phyloP scores from a whole-genome alignment of 1,284 basidiomycete genomes.

The Malassezia globosa region DNA sequence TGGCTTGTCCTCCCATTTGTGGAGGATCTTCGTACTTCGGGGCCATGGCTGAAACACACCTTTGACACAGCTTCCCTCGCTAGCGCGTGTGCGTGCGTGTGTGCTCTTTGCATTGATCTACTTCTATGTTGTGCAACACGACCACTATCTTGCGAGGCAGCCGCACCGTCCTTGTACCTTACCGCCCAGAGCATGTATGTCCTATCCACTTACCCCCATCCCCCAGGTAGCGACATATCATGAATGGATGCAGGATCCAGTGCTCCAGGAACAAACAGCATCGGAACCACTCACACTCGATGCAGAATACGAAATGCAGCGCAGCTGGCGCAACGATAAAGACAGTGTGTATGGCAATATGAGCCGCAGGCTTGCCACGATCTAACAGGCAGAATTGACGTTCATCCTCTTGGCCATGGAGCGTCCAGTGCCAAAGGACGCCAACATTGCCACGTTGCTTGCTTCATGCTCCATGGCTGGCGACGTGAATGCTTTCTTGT shows the following conservation, averaged over 20 bases:
- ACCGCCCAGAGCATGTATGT: constrained; percentile 13
- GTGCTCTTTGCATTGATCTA: no score
- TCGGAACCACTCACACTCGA: constrained; percentile 71
- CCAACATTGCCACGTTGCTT: constrained; percentile 42
- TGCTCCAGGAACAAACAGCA: constrained; percentile 67
- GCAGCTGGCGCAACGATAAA: constrained; percentile 71
- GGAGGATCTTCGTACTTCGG: not conserved
- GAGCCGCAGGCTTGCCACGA: no score
- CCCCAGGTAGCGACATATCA: constrained; percentile 54
- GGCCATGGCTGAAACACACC: no score
- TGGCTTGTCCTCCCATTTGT: no score
- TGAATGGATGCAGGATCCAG: constrained; percentile 74
- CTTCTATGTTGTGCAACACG: constrained; percentile 2
- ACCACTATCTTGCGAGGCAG: constrained; percentile 10
- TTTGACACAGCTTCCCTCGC: no score
- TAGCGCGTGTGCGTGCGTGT: no score
- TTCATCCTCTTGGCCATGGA: constrained; percentile 50
- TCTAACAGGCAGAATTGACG: constrained; percentile 59
- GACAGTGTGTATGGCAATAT: constrained; percentile 57
- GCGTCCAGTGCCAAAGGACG: not conserved
- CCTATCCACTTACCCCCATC: not conserved
- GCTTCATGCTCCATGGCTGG: constrained; percentile 63
- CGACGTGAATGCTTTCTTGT: constrained; percentile 79
- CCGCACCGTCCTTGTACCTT: constrained; percentile 15
- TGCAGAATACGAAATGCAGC: constrained; percentile 84